A percentile compares a stretch with the other conserved stretches of the same genome.
Evolutionary conservation across 768 basidiomycete genomes (phyloP).

Genomic region (Suillus placidus): DNA sequence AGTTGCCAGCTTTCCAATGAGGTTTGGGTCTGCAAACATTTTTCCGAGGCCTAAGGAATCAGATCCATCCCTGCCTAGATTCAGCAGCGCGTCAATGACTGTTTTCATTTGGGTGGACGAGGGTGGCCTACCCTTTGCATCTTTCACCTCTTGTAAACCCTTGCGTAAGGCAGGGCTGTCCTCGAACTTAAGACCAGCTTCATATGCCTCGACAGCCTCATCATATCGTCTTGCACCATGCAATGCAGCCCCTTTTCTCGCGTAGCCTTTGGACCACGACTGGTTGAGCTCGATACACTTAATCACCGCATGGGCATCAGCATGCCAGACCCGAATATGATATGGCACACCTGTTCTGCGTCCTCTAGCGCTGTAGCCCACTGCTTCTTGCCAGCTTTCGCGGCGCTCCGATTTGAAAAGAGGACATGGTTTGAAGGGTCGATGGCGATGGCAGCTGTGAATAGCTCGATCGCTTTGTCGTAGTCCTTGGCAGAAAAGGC

Average conservation of each 20-base stretch:
- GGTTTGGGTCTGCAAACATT: slow-evolving; percentile 82
- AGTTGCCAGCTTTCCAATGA: slow-evolving; percentile 79
- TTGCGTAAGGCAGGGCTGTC: slow-evolving; percentile 82
- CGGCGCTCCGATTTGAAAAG: slow-evolving; percentile 92
- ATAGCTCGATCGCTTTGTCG: slow-evolving; percentile 82
- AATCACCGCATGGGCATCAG: slow-evolving; percentile 5
- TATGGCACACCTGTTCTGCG: slow-evolving; percentile 76
- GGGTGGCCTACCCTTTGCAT: slow-evolving; percentile 67
- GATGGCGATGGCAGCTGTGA: slow-evolving; percentile 79
- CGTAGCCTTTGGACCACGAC: slow-evolving; percentile 88
- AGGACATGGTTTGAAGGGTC: slow-evolving; percentile 87
- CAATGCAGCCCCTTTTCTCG: slow-evolving; percentile 89
- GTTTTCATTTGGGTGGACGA: not conserved
- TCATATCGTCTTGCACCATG: slow-evolving; percentile 80
- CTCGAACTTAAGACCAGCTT: slow-evolving; percentile 79
- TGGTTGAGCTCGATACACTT: slow-evolving; percentile 83
- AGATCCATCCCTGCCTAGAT: slow-evolving; percentile 38
- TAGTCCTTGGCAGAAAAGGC: slow-evolving; percentile 94
- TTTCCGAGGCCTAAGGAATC: slow-evolving; percentile 66
- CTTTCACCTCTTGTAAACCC: slow-evolving; percentile 85
- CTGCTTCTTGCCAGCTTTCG: slow-evolving; percentile 81
- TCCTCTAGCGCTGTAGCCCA: slow-evolving; percentile 80
- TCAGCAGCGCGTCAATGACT: not conserved
- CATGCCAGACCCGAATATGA: slow-evolving; percentile 11
- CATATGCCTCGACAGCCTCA: slow-evolving; percentile 84